Percentiles rank a stretch among this genome's conserved stretches.
Conservation (phyloP, 164 flowering plant genomes). For the Houttuynia cordata region DNA sequence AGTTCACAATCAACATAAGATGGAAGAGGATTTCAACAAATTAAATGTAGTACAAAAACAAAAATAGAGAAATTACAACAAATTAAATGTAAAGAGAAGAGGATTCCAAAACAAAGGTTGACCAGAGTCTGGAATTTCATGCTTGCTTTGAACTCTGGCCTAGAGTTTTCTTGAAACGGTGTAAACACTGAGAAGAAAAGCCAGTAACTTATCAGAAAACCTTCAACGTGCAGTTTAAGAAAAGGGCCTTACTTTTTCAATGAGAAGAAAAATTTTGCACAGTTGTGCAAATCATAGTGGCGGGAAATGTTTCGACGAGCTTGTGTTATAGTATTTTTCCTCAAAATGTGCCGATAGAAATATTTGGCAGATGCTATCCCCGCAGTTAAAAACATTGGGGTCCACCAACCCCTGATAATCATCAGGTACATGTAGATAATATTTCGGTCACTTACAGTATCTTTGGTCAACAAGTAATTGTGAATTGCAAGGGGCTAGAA, state of each 20-base stretch:
- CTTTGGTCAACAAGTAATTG: background rate
- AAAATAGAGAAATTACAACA: no score
- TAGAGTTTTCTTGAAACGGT: slow-evolving; percentile 4
- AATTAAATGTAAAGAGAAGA: background rate
- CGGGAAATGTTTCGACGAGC: no score
- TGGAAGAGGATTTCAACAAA: no score
- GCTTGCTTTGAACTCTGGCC: no score
- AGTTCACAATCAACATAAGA: no score
- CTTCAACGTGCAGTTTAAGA: slow-evolving; percentile 9
- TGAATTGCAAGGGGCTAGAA: no score
- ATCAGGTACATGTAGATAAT: background rate
- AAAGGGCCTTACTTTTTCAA: no score
- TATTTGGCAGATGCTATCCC: slow-evolving; percentile 73
- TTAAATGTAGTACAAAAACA: no score
- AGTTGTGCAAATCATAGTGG: no score
- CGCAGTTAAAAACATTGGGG: slow-evolving; percentile 70
- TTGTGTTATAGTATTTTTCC: no score
- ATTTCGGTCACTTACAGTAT: background rate
- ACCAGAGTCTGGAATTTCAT: slow-evolving; percentile 85
- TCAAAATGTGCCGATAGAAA: slow-evolving; percentile 52
- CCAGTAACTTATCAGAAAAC: background rate
- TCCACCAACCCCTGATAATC: no score
- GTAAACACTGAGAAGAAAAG: background rate
- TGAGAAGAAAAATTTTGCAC: no score
- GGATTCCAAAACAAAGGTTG: background rate